Base-by-base conservation (phyloP, 2,329 filamentous ascomycete species). In the Penicillium sp. region DNA sequence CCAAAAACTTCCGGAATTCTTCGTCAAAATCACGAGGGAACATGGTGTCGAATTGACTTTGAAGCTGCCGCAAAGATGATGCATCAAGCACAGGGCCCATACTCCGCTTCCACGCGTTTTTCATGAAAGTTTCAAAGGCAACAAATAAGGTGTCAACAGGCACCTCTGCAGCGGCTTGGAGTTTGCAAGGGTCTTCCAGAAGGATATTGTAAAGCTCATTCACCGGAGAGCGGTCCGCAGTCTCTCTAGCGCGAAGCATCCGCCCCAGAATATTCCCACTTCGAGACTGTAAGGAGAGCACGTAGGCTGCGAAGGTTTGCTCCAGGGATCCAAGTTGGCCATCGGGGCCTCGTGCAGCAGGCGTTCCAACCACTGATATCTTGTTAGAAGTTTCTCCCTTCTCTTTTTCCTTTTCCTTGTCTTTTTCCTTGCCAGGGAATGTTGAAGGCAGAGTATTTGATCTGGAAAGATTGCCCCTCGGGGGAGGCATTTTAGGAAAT, bases 161-260 rank as follows among this genome's bases (percentile, higher is more conserved):
- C 9, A 90, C 82, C 57, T 96, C 91, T 0, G 87, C 83, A 2
- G 90, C 86, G 10, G 87, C 80, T 52, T 96, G 89, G 61, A 90
- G 83, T 67, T 91, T 91, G 52, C 86, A 88, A 0, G 92, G 90
- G 62, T 89, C 89, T 71, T 96, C 92, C 19, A 96, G 86, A 14
- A 97, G 82, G 33, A 87, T 84, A 70, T 96, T 96, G 76, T 96
- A 97, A 1, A 97, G 80, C 65, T 96, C 91, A 67, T 96, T 96
- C 64, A 96, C 89, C 1, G 85, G 80, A 7, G 93, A 82, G 68
- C 93, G 90, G 69, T 96, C 90, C 2, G 88, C 90, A 27, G 78
- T 76, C 11, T 82, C 79, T 57, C 93, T 84, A 63, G 86, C 88
- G 49, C 92, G 84, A 31, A 97, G 79, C 26, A 86, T 87, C 31